Conservation (phyloP, 768 basidiomycete genomes). For the Hygrocybe coccinea region DNA sequence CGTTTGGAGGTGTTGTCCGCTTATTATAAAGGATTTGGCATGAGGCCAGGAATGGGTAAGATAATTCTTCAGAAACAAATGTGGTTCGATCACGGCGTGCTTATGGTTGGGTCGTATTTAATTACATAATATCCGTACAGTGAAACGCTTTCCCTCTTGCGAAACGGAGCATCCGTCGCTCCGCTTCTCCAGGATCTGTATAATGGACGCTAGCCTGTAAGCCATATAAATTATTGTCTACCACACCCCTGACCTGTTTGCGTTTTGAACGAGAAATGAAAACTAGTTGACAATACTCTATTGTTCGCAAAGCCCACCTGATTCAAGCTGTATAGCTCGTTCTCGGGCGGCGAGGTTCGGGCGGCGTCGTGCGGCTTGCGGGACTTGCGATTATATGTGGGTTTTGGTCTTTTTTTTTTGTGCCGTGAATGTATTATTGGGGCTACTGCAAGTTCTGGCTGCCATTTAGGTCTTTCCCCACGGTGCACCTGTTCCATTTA, state of each 20-base stretch:
- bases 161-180: neutral
- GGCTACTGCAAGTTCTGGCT: too few relatives aligned
- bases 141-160: neutral
- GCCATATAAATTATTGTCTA: neutral
- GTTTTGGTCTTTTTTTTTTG: too few relatives aligned
- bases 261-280: neutral
- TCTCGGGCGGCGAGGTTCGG: too few relatives aligned
- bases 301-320: neutral
- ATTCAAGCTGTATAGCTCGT: too few relatives aligned
- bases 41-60: neutral
- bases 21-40: constrained; percentile 15
- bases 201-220: neutral
- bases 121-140: neutral
- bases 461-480: too few relatives aligned
- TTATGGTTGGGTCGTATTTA: neutral
- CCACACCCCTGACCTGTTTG: neutral
- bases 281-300: neutral
- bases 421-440: too few relatives aligned
- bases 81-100: constrained; percentile 10
- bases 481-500: too few relatives aligned
- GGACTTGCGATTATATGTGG: too few relatives aligned
- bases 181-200: neutral
- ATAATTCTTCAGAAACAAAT: neutral
- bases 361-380: too few relatives aligned
- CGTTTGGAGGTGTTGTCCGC: neutral